Evolutionary conservation across 305 asterid species (phyloP).

Genomic region (Fraxinus platypoda): DNA sequence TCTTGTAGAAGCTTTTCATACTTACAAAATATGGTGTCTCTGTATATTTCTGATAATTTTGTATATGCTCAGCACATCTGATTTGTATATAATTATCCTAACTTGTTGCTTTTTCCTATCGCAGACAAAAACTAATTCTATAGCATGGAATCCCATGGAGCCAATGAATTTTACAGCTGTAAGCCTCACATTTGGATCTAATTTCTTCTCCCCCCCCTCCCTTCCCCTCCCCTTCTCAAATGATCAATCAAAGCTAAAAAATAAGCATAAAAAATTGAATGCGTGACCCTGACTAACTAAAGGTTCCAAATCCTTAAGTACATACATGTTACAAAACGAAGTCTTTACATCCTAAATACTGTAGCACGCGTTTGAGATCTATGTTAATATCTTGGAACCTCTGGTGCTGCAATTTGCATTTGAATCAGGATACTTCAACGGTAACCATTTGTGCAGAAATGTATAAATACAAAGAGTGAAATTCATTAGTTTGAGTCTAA

Average conservation of each 20-base stretch:
- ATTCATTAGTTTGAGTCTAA: neutral
- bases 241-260: neutral
- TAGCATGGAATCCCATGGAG: conserved; percentile 97
- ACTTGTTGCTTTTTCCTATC: conserved; percentile 20
- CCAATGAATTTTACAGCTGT: conserved; percentile 99
- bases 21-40: neutral
- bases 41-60: neutral
- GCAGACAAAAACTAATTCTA: conserved; percentile 89
- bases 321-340: neutral
- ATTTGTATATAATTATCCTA: conserved; percentile 15
- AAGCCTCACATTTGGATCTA: conserved; percentile 33
- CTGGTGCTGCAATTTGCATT: neutral
- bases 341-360: neutral
- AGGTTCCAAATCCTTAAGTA: neutral
- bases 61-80: neutral
- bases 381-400: neutral
- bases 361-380: neutral
- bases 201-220: neutral
- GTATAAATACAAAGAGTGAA: neutral
- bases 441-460: neutral
- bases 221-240: neutral
- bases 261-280: neutral
- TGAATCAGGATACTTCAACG: conserved; percentile 1
- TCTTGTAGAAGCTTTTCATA: neutral
- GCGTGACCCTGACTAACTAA: neutral